These are phyloP conservation scores for Boletus vinaceobasis DNA, from an alignment of 768 basidiomycete species.

Conservation along the genomic window DNA sequence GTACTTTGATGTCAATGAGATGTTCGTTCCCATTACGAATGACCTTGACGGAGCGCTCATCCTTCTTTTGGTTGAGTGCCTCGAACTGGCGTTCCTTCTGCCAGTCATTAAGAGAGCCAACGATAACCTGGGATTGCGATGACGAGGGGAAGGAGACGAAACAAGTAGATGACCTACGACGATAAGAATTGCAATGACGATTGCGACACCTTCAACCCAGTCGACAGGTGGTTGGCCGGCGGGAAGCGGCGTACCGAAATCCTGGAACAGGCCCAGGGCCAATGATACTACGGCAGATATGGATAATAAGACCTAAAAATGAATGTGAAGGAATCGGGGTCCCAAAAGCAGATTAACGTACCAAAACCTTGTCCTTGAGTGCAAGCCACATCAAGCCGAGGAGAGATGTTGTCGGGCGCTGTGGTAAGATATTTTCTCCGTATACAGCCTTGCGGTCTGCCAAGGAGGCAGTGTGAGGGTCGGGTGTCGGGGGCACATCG, in stretches of 20 bases:
- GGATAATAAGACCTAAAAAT: constrained; percentile 72
- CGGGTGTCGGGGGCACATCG: background rate
- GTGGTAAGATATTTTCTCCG: constrained; percentile 73
- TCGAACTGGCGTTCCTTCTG: constrained; percentile 98
- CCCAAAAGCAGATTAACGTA: constrained; percentile 35
- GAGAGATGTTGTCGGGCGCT: constrained; percentile 63
- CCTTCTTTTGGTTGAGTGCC: constrained; percentile 88
- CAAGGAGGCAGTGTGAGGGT: constrained; percentile 39
- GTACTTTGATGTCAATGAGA: constrained; percentile 77
- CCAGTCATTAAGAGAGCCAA: constrained; percentile 96
- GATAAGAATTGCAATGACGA: constrained; percentile 70
- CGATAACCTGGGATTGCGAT: constrained; percentile 56
- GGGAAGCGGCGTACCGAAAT: constrained; percentile 71
- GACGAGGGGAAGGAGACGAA: background rate
- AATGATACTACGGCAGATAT: constrained; percentile 92
- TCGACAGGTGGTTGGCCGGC: constrained; percentile 73
- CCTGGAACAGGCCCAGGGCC: constrained; percentile 91
- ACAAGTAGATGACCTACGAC: constrained; percentile 49
- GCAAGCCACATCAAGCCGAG: constrained; percentile 81
- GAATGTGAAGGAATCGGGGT: constrained; percentile 6
- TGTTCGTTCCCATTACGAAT: constrained; percentile 69
- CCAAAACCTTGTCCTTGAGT: constrained; percentile 86
- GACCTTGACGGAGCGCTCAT: constrained; percentile 86
- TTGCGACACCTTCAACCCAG: constrained; percentile 94
- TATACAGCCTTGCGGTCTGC: constrained; percentile 66